Conservation (phyloP, 805 yeast species). For the Tetrapisispora pingtungensis region DNA sequence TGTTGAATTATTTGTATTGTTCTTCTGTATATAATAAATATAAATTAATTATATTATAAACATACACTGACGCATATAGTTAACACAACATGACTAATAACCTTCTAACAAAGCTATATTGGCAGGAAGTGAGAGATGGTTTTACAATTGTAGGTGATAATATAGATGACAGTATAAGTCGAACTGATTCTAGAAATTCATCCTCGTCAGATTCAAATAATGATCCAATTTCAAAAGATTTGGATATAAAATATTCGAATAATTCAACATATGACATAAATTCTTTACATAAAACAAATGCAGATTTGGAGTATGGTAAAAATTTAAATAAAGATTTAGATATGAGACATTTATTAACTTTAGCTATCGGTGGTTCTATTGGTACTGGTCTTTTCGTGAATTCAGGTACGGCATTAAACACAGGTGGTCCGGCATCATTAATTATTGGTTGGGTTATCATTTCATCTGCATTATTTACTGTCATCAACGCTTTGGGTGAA, state of each 20-base stretch:
- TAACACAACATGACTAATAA: not conserved
- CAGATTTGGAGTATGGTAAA: not conserved
- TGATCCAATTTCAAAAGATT: not conserved
- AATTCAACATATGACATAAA: not conserved
- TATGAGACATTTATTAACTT: conserved; percentile 46
- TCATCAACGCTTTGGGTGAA: conserved; percentile 46
- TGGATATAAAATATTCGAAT: not conserved
- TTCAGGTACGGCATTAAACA: conserved; percentile 46
- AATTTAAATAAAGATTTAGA: conserved; percentile 5
- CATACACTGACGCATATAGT: not conserved
- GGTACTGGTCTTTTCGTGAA: conserved; percentile 66
- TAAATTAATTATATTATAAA: too few relatives aligned
- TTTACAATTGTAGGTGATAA: not conserved
- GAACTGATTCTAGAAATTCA: not conserved
- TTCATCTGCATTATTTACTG: conserved; percentile 51
- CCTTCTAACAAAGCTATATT: not conserved
- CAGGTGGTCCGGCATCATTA: conserved; percentile 59
- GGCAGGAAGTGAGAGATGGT: conserved; percentile 1
- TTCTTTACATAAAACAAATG: not conserved
- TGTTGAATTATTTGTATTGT: too few relatives aligned
- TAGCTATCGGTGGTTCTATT: conserved; percentile 58
- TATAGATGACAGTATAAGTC: not conserved
- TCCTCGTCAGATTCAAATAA: not conserved
- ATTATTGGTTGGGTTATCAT: conserved; percentile 46
- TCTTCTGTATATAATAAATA: too few relatives aligned